Evolutionary conservation across 1,284 basidiomycete genomes (phyloP).

Genomic region (Xanthoconium separans): DNA sequence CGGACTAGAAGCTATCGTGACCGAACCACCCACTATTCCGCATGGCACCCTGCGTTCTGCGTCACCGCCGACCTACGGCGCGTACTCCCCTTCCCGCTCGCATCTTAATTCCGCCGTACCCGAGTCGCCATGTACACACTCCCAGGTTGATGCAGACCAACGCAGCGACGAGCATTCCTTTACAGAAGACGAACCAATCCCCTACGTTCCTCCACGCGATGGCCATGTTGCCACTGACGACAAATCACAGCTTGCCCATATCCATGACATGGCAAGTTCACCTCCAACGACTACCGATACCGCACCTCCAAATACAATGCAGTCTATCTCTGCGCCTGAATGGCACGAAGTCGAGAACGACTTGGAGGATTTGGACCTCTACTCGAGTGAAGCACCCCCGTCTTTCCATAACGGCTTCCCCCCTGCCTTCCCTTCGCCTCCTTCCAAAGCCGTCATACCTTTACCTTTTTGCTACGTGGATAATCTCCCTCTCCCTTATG

Average conservation of each 20-base stretch:
- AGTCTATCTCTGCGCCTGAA: conserved; percentile 25
- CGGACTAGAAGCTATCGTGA: background rate
- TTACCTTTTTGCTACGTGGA: conserved; percentile 39
- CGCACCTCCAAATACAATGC: background rate
- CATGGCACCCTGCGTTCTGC: conserved; percentile 6
- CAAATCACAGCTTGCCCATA: conserved; percentile 59
- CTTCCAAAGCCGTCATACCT: conserved; percentile 43
- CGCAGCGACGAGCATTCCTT: background rate
- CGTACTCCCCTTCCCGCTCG: conserved; percentile 8
- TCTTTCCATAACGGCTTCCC: conserved; percentile 10
- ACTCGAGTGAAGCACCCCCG: conserved; percentile 2
- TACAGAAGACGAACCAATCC: conserved; percentile 20
- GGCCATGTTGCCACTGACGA: conserved; percentile 77
- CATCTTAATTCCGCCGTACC: conserved; percentile 2
- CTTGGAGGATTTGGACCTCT: conserved; percentile 12
- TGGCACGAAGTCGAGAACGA: conserved; percentile 31
- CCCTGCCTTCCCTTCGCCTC: conserved; percentile 35
- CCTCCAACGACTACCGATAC: conserved; percentile 35
- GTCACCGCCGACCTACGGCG: conserved; percentile 31
- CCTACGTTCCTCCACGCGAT: conserved; percentile 33
- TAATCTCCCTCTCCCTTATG: conserved; percentile 41
- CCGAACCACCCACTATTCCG: background rate
- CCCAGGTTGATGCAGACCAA: conserved; percentile 1
- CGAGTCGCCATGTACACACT: background rate
- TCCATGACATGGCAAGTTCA: conserved; percentile 55